Base-by-base conservation (phyloP, 495 filamentous ascomycete genomes). In the Neurospora sp. region DNA sequence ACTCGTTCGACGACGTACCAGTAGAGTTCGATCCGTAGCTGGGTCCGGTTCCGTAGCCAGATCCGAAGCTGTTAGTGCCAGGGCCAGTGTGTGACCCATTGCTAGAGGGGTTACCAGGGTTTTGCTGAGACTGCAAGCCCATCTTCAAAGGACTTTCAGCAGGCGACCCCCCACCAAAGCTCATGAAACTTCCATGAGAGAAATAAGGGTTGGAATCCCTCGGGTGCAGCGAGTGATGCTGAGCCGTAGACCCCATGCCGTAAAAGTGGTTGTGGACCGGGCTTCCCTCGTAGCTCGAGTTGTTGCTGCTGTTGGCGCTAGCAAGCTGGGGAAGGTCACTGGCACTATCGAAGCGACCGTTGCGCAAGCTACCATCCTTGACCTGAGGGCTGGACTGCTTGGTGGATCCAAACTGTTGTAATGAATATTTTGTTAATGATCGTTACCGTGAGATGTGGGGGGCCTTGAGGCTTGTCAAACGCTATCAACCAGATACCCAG, bases 361-460 rank as follows among this genome's bases (percentile, higher is more conserved):
- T 75, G 10, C 70, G 75, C 39, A 81, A 54, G 39, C 79, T 73
- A 46, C 81, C 81, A 23, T 83, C 77, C 46, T 80, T 83, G 72
- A 75, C 35, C 38, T 80, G 79, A 37, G 82, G 80, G 73, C 77
- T 81, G 6, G 82, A 79, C 38, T 81, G 83, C 78, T 86, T 85
- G 59, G 84, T 85, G 44, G 84, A 80, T 18, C 83, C 81, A 77
- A 84, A 86, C 84, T 86, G 75, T 59, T 70, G 75, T 39, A 54
- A 31, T 6, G 1, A 40, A 12, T 42, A 59, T 7, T 59, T 23
- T 59, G 77, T 79, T 78, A 80, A 78, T 69, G 4, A 42, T n/a
- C 42, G 72, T 31, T 23, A 69, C 2, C 14, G 5, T 9, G 35
- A 38, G 44, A 20, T 31, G 18, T 44, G 44, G 27, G 18, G 39